Conservation (phyloP, 2,329 filamentous ascomycete genomes). For the Chaetomiaceae sp. region DNA sequence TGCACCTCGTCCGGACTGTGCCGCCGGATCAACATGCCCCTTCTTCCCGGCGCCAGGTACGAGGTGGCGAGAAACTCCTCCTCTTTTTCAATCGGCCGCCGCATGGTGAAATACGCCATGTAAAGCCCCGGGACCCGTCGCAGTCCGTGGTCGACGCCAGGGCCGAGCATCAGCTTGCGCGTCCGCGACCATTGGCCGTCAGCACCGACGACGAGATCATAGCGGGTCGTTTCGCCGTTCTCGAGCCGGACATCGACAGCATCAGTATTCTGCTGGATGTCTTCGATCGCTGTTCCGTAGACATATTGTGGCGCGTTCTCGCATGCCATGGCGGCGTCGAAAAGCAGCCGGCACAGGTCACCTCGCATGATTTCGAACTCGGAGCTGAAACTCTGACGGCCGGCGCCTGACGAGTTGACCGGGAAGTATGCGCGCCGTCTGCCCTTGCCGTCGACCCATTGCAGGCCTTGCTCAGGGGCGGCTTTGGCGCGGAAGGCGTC, state of each 20-base stretch:
- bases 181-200: slow-evolving; percentile 48
- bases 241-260: slow-evolving; percentile 32
- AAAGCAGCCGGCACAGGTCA: slow-evolving; percentile 46
- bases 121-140: slow-evolving; percentile 21
- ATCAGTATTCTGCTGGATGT: background rate
- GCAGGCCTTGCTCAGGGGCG: slow-evolving; percentile 43
- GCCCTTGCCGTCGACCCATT: slow-evolving; percentile 38
- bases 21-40: slow-evolving; percentile 34
- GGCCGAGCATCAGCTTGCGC: slow-evolving; percentile 33
- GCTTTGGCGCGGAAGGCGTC: slow-evolving; percentile 30
- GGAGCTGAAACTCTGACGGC: slow-evolving; percentile 41
- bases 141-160: slow-evolving; percentile 16
- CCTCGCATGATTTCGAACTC: slow-evolving; percentile 57
- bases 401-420: slow-evolving; percentile 29
- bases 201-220: slow-evolving; percentile 47
- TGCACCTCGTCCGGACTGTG: slow-evolving; percentile 33
- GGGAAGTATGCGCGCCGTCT: slow-evolving; percentile 33
- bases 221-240: slow-evolving; percentile 36
- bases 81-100: slow-evolving; percentile 12
- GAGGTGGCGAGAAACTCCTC: slow-evolving; percentile 18
- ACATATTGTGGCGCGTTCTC: slow-evolving; percentile 19
- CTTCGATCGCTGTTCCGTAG: slow-evolving; percentile 19
- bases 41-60: slow-evolving; percentile 26
- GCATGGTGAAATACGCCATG: slow-evolving; percentile 31
- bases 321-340: slow-evolving; percentile 30